Percentiles rank a stretch among this genome's conserved stretches.
phyloP scores from a whole-genome alignment of 2,329 filamentous ascomycete genomes.

The Madurella fahalii region DNA sequence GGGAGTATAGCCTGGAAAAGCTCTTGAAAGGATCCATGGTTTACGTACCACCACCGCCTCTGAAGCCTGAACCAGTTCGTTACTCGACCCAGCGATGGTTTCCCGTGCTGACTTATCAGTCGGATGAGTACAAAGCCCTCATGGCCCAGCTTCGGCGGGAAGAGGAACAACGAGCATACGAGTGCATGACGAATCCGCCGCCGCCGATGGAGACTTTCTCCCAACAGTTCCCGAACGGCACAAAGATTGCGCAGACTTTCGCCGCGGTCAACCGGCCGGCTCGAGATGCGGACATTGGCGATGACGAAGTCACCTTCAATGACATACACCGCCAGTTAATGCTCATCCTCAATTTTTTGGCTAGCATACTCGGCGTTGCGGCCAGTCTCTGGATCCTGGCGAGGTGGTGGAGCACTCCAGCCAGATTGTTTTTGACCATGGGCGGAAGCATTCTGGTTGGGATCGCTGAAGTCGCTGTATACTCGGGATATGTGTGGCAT shows the following conservation, averaged over 20 bases:
- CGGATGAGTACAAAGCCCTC: slow-evolving; percentile 76
- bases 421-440: slow-evolving; percentile 66
- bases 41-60: slow-evolving; percentile 74
- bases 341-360: slow-evolving; percentile 82
- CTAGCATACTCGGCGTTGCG: slow-evolving; percentile 77
- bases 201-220: slow-evolving; percentile 54
- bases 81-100: background rate
- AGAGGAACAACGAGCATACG: slow-evolving; percentile 78
- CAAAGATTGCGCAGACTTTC: slow-evolving; percentile 49
- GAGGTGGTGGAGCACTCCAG: slow-evolving; percentile 69
- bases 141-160: slow-evolving; percentile 82
- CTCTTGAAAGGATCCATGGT: slow-evolving; percentile 69
- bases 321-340: slow-evolving; percentile 79
- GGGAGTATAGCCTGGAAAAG: slow-evolving; percentile 55
- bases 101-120: slow-evolving; percentile 43
- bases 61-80: slow-evolving; percentile 69
- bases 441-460: slow-evolving; percentile 66
- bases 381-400: slow-evolving; percentile 75
- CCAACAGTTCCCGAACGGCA: slow-evolving; percentile 50
- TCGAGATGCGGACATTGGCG: slow-evolving; percentile 43
- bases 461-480: slow-evolving; percentile 73
- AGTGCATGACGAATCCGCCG: slow-evolving; percentile 68
- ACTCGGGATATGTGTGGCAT: slow-evolving; percentile 69
- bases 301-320: slow-evolving; percentile 61
- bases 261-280: slow-evolving; percentile 50